A percentile compares a stretch with the other conserved stretches of the same genome.
Conservation (phyloP, 2,329 filamentous ascomycete genomes). For the Colletotrichum truncatum region DNA sequence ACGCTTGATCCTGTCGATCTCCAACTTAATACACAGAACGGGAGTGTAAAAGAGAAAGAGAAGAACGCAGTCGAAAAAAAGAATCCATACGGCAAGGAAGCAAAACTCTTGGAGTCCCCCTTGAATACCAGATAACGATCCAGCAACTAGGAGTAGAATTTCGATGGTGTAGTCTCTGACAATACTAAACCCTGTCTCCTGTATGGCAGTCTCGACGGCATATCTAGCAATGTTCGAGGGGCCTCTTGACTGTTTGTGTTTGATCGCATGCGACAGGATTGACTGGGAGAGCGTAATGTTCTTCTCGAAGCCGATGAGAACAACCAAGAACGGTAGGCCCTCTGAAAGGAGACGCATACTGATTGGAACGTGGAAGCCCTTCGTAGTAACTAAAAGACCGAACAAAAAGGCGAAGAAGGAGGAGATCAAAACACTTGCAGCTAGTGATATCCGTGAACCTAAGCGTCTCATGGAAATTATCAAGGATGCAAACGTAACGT, state of each 20-base stretch:
- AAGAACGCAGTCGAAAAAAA: slow-evolving; percentile 94
- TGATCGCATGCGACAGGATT: slow-evolving; percentile 86
- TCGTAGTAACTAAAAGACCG: slow-evolving; percentile 89
- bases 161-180: slow-evolving; percentile 95
- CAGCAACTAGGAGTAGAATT: slow-evolving; percentile 83
- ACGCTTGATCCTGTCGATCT: slow-evolving; percentile 98
- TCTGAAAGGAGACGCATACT: slow-evolving; percentile 95
- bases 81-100: slow-evolving; percentile 96
- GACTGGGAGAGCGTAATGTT: slow-evolving; percentile 95
- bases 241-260: slow-evolving; percentile 68
- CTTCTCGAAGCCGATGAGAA: slow-evolving; percentile 98
- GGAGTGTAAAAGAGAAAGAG: slow-evolving; percentile 98
- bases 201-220: slow-evolving; percentile 89
- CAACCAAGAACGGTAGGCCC: slow-evolving; percentile 95
- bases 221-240: slow-evolving; percentile 83
- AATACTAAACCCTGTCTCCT: slow-evolving; percentile 92
- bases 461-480: slow-evolving; percentile 97
- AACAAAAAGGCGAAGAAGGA: slow-evolving; percentile 96
- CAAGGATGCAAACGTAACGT: slow-evolving; percentile 97
- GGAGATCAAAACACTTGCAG: slow-evolving; percentile 87
- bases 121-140: slow-evolving; percentile 93
- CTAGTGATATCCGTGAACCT: slow-evolving; percentile 98
- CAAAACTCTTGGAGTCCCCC: slow-evolving; percentile 97
- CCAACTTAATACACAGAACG: slow-evolving; percentile 97
- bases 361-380: slow-evolving; percentile 91